Base-by-base conservation (phyloP, 1,284 basidiomycete species). In the Malassezia pachydermatis region DNA sequence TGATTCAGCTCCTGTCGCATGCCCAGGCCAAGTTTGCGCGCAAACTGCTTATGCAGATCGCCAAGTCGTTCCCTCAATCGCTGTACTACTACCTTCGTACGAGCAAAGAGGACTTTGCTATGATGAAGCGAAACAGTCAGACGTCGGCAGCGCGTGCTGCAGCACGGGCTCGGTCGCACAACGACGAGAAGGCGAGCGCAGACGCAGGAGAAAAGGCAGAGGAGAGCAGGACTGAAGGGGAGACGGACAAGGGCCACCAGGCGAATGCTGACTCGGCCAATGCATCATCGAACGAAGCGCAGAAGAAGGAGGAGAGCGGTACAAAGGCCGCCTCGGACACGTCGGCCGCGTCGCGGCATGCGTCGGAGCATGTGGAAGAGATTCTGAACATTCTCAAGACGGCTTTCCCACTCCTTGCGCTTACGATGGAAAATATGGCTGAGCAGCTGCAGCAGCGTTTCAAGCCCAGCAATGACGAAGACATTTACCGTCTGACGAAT, bases 361-460 rank as follows among this genome's bases (percentile, higher is more conserved):
- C 87, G 24, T 88, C 82, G 80, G 92, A 96, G 52, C 80, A 86
- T 63, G 82, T 95, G 13, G 94, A 99, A 40, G 95, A 98, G 67
- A 83, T 98, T 55, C 81, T 90, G 40, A 85, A 90, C 67, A 84
- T 89, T 47, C 78, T 98, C 65, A 98, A 98, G 76, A 96, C 92
- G 0, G 85, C 88, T 1, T 95, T 94, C 77, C 94, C 94, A 0
- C 78, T 99, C 14, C 79, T 99, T 19, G 87, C 92, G 22, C 77
- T 96, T 25, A 94, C 88, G 46, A 80, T 99, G 78, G 94, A 99
- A 75, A 94, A 89, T 39, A 86, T 98, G 78, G 86, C 94, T 17
- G 94, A 99, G 65, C 92, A 98, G 73, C 85, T 98, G 59, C 79
- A 82, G 34, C 80, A 83, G 56, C 81, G 90, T 37, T 95, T 96